Evolutionary conservation across 106 monocot species (phyloP).

Genomic region (Agapanthus africanus): DNA sequence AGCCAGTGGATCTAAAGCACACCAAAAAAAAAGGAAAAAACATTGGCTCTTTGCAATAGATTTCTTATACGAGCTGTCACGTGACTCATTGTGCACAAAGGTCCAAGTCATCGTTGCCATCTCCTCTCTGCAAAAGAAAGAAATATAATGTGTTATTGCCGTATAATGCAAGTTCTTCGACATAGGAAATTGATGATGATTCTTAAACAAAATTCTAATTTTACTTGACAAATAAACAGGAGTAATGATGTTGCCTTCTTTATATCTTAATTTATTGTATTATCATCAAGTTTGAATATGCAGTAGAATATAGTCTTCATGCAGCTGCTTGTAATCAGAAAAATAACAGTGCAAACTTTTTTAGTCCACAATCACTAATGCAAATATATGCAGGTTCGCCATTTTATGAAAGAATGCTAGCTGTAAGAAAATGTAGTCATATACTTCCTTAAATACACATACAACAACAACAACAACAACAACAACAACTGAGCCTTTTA

Average conservation of each 20-base stretch:
- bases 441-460: no score
- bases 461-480: no score
- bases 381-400: neutral
- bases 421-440: neutral
- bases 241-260: neutral
- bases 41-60: no score
- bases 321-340: no score
- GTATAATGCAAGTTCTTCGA: neutral
- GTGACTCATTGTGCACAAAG: neutral
- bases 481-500: no score
- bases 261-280: neutral
- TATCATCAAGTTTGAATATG: neutral
- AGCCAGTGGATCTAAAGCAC: no score
- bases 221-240: neutral
- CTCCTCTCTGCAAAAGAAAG: constrained; percentile 4
- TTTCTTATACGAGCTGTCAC: no score
- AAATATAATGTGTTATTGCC: neutral
- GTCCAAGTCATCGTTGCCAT: neutral
- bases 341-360: neutral
- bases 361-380: neutral
- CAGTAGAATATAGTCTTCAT: neutral
- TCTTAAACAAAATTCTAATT: neutral
- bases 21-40: no score
- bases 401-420: neutral
- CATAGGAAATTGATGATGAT: neutral